phyloP scores from a whole-genome alignment of 106 monocot species.

The Dendrobium nobile region DNA sequence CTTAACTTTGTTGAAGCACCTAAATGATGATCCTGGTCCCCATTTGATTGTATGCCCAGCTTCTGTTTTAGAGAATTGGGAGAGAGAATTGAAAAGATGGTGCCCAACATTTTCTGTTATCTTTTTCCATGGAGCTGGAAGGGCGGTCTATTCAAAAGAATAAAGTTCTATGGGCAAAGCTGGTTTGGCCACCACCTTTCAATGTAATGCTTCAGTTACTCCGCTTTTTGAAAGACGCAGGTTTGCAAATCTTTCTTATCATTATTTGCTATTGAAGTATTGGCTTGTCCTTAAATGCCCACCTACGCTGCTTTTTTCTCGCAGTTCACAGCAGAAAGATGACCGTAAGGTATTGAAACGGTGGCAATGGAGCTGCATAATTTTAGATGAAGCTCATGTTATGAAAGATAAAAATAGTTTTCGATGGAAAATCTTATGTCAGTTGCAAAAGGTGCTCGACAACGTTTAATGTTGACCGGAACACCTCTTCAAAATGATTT shows the following conservation, averaged over 20 bases:
- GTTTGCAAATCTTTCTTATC: slow-evolving; percentile 22
- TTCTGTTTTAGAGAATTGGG: slow-evolving; percentile 96
- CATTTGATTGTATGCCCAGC: slow-evolving; percentile 97
- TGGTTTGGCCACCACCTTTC: slow-evolving; percentile 80
- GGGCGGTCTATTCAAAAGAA: slow-evolving; percentile 78
- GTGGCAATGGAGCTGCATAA: slow-evolving; percentile 87
- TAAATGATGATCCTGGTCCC: slow-evolving; percentile 88
- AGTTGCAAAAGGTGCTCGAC: slow-evolving; percentile 71
- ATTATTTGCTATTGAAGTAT: not conserved
- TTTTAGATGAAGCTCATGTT: slow-evolving; percentile 98
- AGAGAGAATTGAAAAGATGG: slow-evolving; percentile 89
- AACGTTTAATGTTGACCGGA: slow-evolving; percentile 92
- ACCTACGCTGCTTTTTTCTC: slow-evolving; percentile 3
- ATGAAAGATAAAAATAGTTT: slow-evolving; percentile 92
- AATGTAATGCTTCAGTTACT: slow-evolving; percentile 81
- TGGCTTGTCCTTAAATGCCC: not conserved
- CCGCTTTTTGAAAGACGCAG: slow-evolving; percentile 88
- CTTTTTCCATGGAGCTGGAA: slow-evolving; percentile 88
- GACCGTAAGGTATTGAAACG: slow-evolving; percentile 77
- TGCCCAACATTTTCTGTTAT: slow-evolving; percentile 88
- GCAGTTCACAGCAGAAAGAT: slow-evolving; percentile 86
- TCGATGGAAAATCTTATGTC: slow-evolving; percentile 93
- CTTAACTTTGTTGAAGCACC: slow-evolving; percentile 67
- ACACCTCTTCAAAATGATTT: slow-evolving; percentile 99
- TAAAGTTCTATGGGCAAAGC: slow-evolving; percentile 66